These are phyloP conservation scores for Blastomyces parvus DNA, from an alignment of 2,329 filamentous ascomycete genomes.

Conservation along the genomic window DNA sequence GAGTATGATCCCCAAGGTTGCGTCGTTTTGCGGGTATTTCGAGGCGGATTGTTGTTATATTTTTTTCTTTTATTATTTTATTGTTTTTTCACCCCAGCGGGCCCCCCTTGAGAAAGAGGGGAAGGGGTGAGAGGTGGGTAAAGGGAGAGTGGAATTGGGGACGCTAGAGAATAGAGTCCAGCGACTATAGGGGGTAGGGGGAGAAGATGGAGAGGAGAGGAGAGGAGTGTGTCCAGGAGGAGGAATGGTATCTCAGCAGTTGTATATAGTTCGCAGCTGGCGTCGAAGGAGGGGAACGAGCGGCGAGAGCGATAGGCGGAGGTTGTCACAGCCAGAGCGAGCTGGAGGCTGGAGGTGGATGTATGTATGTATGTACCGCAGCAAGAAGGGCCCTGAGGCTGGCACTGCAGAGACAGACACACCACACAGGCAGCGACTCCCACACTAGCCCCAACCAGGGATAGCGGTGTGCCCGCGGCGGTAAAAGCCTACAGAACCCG, in stretches of 20 bases:
- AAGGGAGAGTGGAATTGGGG: background rate
- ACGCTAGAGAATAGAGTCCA: background rate
- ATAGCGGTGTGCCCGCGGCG: slow-evolving; percentile 4
- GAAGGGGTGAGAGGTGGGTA: background rate
- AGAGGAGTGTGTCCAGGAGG: background rate
- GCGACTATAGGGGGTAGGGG: background rate
- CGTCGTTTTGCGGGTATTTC: background rate
- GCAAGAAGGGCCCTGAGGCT: background rate
- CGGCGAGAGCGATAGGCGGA: background rate
- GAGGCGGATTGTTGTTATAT: background rate
- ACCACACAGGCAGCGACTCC: background rate
- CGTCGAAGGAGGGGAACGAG: background rate
- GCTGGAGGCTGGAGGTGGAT: background rate
- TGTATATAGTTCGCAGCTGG: background rate
- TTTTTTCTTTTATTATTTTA: background rate
- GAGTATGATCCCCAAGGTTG: background rate
- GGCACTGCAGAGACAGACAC: background rate
- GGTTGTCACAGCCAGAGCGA: background rate
- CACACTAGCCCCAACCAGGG: slow-evolving; percentile 2
- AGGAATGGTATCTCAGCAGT: background rate
- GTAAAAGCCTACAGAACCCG: slow-evolving; percentile 1
- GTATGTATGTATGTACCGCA: no score
- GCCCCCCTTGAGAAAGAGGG: background rate
- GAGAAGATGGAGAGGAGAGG: background rate
- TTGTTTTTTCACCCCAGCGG: slow-evolving; percentile 27